Base-by-base conservation (phyloP, 73 alveolate genomes). In the Uronychia binucleata region DNA sequence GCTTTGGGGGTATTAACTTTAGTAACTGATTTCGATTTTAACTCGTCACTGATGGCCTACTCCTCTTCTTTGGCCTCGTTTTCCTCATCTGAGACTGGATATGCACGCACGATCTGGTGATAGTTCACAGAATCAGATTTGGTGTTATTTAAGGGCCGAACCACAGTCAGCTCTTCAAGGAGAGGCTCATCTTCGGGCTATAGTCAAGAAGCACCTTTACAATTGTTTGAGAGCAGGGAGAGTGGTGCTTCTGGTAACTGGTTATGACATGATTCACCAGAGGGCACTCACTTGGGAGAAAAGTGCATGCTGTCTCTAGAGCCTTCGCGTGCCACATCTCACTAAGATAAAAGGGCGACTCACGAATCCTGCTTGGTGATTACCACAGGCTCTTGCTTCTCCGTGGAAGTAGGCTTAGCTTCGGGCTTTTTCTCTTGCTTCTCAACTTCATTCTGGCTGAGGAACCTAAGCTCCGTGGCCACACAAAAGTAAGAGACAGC, bases 391-490 rank as follows among this genome's bases (percentile, higher is more conserved):
- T 30, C 34, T 57, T 57, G 26, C 74, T 14, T 26, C n/a, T n/a
- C n/a, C n/a, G n/a, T n/a, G n/a, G n/a, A n/a, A n/a, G n/a, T n/a
- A n/a, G 26, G 74, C 74, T 57, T 77, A 26, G 25, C 75, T 58
- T 1, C 30, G 1, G n/a, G 75, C 79, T 58, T 79, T 33, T 1
- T 79, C 28, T 34, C 19, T 32, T 46, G 78, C n/a, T 78, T 78
- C 30, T 83, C 57, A 1, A 88, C 35, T 60, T 34, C 13, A 77
- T 84, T 82, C 60, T 82, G 29, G 67, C 84, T 87, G 77, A 96
- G 33, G 80, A 96, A 93, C 84, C 99, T 94, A 29, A 96, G 79
- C 86, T 96, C 99, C 28, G 98, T 96, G 30, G 97, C 99, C 1
- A 96, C 92, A 81, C 99, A 94, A 83, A 96, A 96, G 81, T 96